Evolutionary conservation across 768 basidiomycete genomes (phyloP), one percentile per base, ranked within the genome.

Genomic region (Agrocybe pediades): DNA sequence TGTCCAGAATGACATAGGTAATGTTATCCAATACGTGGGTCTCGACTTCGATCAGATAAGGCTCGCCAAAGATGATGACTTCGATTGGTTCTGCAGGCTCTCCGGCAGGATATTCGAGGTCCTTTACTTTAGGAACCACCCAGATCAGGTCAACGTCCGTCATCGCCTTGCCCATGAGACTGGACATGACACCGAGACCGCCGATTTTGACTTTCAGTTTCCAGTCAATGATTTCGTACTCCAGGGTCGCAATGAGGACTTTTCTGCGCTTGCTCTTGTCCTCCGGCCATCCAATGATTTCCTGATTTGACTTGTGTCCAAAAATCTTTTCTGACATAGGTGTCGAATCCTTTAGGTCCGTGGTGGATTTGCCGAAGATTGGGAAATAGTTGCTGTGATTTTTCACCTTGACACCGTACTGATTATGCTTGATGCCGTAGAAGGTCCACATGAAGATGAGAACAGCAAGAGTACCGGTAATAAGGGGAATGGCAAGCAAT

Each of bases 181-280:
- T 88, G 2, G 95, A 96, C 95, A 97, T 97, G 74, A 96, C 95
- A 78, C 95, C 95, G 17, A 97, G 80, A 71, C 95, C 95, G 74
- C 95, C 95, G 59, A 96, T 96, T 79, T 96, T 96, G 77, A 97
- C 95, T 72, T 97, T 97, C 57, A 95, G 72, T 72, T 95, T 95
- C 94, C 95, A 97, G 66, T 96, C 95, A 64, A 97, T 86, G 66
- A 97, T 90, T 69, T 97, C 95, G 71, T 97, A 97, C 71, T 97
- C 95, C 46, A 97, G 79, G 0, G 95, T 96, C 16, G 95, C 76
- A 56, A 97, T 97, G 41, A 97, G 80, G 23, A 95, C 92, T 69
- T 89, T 92, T 67, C 95, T 81, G 44, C 94, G 85, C 71, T 96
- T 97, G 64, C 87, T 81, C 74, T 87, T 89, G 73, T 90, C 88